Percentiles rank a stretch among this genome's conserved stretches.
Conservation (phyloP, 805 yeast species). For the Pichia rugopelliculosa region DNA sequence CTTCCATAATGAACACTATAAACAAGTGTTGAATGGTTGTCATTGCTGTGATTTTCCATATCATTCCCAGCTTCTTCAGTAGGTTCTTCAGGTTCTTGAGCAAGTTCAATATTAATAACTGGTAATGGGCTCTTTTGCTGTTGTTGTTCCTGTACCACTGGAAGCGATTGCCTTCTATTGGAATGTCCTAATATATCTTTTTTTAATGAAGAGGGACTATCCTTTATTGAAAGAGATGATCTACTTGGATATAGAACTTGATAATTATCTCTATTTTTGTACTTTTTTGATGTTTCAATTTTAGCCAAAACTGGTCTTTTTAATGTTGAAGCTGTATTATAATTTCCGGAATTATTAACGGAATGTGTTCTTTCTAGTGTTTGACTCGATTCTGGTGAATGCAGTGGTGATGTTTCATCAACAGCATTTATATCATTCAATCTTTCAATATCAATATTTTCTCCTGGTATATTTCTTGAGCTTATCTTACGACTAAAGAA, state of each 20-base stretch:
- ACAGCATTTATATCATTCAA: background rate
- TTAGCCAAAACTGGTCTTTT: background rate
- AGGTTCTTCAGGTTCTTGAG: background rate
- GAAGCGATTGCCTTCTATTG: background rate
- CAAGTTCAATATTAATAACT: background rate
- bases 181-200: background rate
- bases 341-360: background rate
- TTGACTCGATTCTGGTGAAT: background rate
- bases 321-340: background rate
- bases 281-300: background rate
- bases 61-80: background rate
- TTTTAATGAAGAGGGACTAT: background rate
- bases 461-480: background rate
- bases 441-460: constrained; percentile 1
- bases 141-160: background rate
- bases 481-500: constrained; percentile 5
- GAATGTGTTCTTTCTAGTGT: background rate
- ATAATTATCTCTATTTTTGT: background rate
- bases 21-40: background rate
- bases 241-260: constrained; percentile 3
- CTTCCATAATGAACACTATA: background rate
- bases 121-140: background rate
- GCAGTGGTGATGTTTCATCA: constrained; percentile 1
- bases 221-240: background rate
- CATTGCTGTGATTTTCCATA: background rate